These are phyloP conservation scores for Talaromyces piceae DNA, from an alignment of 2,329 filamentous ascomycete species.

Conservation along the genomic window DNA sequence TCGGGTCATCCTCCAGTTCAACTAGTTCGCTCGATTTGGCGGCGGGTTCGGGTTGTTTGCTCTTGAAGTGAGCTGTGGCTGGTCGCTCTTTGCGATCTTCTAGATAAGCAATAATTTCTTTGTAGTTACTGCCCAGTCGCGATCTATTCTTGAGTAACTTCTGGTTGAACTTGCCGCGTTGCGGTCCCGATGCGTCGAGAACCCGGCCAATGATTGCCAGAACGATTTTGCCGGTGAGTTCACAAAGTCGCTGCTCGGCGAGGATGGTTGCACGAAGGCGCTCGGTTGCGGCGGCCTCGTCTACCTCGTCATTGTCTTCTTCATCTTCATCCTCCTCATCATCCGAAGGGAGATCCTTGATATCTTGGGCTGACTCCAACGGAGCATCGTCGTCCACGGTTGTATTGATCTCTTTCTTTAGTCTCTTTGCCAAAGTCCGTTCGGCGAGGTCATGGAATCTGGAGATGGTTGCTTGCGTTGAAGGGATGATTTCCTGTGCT, in stretches of 20 bases:
- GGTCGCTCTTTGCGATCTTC: slow-evolving; percentile 54
- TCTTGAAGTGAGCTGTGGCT: slow-evolving; percentile 25
- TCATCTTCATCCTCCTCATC: slow-evolving; percentile 39
- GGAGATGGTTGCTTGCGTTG: slow-evolving; percentile 59
- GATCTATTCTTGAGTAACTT: slow-evolving; percentile 70
- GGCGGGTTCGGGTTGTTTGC: slow-evolving; percentile 21
- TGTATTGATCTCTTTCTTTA: slow-evolving; percentile 31
- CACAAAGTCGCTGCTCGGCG: slow-evolving; percentile 78
- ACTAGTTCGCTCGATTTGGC: slow-evolving; percentile 36
- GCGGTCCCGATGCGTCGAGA: slow-evolving; percentile 57
- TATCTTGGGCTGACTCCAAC: slow-evolving; percentile 55
- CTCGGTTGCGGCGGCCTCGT: slow-evolving; percentile 36
- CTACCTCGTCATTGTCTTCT: slow-evolving; percentile 41
- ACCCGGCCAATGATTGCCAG: slow-evolving; percentile 69
- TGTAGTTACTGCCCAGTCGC: slow-evolving; percentile 78
- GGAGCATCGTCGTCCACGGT: slow-evolving; percentile 63
- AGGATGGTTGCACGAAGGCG: slow-evolving; percentile 60
- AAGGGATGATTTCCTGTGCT: slow-evolving; percentile 60
- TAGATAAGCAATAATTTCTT: slow-evolving; percentile 72
- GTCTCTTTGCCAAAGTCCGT: slow-evolving; percentile 65
- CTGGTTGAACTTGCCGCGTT: slow-evolving; percentile 58
- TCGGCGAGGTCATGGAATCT: slow-evolving; percentile 73
- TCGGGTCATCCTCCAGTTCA: slow-evolving; percentile 33
- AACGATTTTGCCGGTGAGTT: slow-evolving; percentile 76
- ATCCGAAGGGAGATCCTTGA: slow-evolving; percentile 50